Base-by-base conservation (phyloP, 2,329 filamentous ascomycete species). In the Fusarium azukiicola region DNA sequence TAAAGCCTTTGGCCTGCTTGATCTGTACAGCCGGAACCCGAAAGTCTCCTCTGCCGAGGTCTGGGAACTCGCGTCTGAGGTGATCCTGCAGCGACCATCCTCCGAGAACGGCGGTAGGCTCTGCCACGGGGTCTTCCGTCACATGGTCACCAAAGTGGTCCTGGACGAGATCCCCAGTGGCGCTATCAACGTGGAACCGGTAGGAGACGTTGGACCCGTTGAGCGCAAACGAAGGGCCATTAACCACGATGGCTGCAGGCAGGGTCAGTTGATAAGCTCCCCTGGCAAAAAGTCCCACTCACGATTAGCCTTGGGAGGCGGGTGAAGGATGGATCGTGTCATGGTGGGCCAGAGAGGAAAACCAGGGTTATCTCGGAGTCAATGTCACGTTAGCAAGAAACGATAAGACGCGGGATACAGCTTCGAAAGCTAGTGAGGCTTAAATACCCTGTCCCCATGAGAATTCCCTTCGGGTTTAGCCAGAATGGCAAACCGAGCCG, bases 31-130 rank as follows among this genome's bases (percentile, higher is more conserved):
- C 93, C 0, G 94, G 94, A 5, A 91, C 86, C 6, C 94, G 90
- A 77, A 94, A 93, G 81, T 95, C 94, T 21, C 93, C 93, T 12
- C 93, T 90, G 2, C 94, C 93, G 8, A 93, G 86, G 74, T 95
- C 93, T 3, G 94, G 94, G 70, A 94, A 94, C 81, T 95, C 94
- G 40, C 94, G 90, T 21, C 92, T 90, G 21, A 90, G 83, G 54
- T 91, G 92, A 16, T 90, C 90, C 84, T 66, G 88, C 82, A 44
- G 89, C 86, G 47, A 90, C 93, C 93, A 95, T 58, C 94, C 94
- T 23, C 89, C 78, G 11, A 81, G 79, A 19, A 82, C 82, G 6
- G 72, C 76, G 12, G 79, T 82, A 49, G 89, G 87, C 3, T 88
- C 86, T 0, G 90, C 88, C 3, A 91, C 69, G n/a, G 80, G 79